Base-by-base conservation (phyloP, 176 grass and related monocot species). In the Oryza rufipogon region DNA sequence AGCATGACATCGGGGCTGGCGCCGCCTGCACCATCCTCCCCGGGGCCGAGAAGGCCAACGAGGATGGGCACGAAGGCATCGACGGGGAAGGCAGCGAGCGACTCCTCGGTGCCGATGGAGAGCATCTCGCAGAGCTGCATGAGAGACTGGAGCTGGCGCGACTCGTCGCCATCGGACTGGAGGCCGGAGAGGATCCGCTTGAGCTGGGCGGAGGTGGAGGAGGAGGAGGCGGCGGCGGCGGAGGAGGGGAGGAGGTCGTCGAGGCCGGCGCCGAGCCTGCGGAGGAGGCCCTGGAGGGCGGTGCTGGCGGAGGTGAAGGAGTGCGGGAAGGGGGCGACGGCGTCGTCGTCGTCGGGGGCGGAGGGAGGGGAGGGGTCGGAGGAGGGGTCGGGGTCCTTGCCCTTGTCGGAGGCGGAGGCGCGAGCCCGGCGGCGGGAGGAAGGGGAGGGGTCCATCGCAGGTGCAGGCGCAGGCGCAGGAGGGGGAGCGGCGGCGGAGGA, bases 51-150 rank as follows among this genome's bases (percentile, higher is more conserved):
- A 65, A 97, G 78, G 2, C 88, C 88, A 2, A 97, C 95, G 5
- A 97, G 87, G 47, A 95, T 83, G 20, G 95, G 95, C 61, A 93
- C 95, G 67, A 95, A 94, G 5, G 95, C 94, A 52, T 97, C 95
- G 19, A 95, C 89, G 3, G 95, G 91, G 84, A 97, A 89, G 63
- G 88, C 85, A 5, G 90, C 92, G 2, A 94, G 82, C 20, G 95
- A 94, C 70, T 93, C 95, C 76, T 97, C 92, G 13, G 92, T 93
- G 34, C 92, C 92, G 60, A 97, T 95, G 61, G 91, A 94, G 58
- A 97, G 91, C 92, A 95, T 95, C 84, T 97, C 95, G 63, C 95
- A 97, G 70, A 97, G 95, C 78, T 97, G 90, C 46, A 83, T 95
- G 61, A 97, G 79, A 15, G 87, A 94, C 82, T 89, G 81, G 67